Base-by-base conservation (phyloP, 2,329 filamentous ascomycete species). In the Aspergillaceae sp. region DNA sequence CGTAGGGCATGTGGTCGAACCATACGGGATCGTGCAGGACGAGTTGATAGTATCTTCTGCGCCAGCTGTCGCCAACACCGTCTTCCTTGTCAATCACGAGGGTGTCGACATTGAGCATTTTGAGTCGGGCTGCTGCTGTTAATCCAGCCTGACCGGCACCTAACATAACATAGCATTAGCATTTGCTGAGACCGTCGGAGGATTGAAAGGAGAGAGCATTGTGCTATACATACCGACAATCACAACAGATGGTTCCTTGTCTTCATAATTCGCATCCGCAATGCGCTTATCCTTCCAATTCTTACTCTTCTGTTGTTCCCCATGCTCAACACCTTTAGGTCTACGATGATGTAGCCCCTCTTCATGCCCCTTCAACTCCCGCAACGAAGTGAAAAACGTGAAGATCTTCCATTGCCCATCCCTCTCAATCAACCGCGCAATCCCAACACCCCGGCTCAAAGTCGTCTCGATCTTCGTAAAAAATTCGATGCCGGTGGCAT, bases 21-120 rank as follows among this genome's bases (percentile, higher is more conserved):
- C 70, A 82, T 2, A 85, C 77, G 0, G 82, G 80, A 53, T 86
- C 83, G 53, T 87, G 83, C 0, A 83, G 75, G 1, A 85, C 80
- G 0, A 86, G 74, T 49, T 82, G 77, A 51, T 78, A 74, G 52
- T 84, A 84, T 40, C 81, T 65, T 35, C 72, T 70, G 10, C 80
- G 70, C 82, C 82, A 84, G 57, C 79, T 83, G 51, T 84, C 80
- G 9, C 81, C 81, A 0, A 84, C 67, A 2, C 73, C 68, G 0
- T 74, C 67, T 46, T 81, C 77, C 26, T 70, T 67, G 53, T 84
- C 81, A 19, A 84, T 68, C n/a, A 84, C 56, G 1, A 84, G 65
- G 0, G 76, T 64, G 8, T 74, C 64, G 2, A 84, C 64, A 1
- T 75, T 72, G 1, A 83, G 69, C 69, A 77, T 76, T 54, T 80